Percentiles rank a stretch among this genome's conserved stretches.
phyloP scores from a whole-genome alignment of 805 yeast species.

The Candida saitoana region DNA sequence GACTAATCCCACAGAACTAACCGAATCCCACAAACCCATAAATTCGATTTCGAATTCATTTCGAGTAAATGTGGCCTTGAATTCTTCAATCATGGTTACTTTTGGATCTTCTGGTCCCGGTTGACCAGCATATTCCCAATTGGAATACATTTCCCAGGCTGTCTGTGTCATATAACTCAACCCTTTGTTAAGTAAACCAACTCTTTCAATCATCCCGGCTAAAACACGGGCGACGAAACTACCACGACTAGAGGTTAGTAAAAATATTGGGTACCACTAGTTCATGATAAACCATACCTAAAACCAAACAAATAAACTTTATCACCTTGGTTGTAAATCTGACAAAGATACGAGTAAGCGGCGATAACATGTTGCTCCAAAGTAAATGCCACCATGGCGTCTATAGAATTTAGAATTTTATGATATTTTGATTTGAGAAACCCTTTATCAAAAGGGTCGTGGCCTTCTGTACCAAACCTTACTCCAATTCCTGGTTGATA shows the following conservation, averaged over 20 bases:
- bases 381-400: constrained; percentile 50
- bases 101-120: constrained; percentile 44
- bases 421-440: constrained; percentile 9
- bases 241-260: constrained; percentile 41
- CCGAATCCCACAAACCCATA: constrained; percentile 68
- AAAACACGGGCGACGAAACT: constrained; percentile 62
- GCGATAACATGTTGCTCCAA: constrained; percentile 54
- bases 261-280: background rate
- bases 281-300: constrained; percentile 20
- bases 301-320: constrained; percentile 56
- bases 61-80: constrained; percentile 51
- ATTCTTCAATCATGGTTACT: constrained; percentile 48
- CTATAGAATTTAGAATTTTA: constrained; percentile 19
- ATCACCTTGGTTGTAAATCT: constrained; percentile 47
- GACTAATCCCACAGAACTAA: constrained; percentile 60
- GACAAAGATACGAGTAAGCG: constrained; percentile 53
- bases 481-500: constrained; percentile 70
- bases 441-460: constrained; percentile 17
- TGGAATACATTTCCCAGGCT: constrained; percentile 61
- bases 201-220: constrained; percentile 60
- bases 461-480: constrained; percentile 38
- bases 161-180: constrained; percentile 51
- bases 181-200: constrained; percentile 57
- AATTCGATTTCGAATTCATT: constrained; percentile 45
- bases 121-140: constrained; percentile 60